Evolutionary conservation across 257 asterid genomes (phyloP), one percentile per base, ranked within the genome.

Genomic region (Rhazya stricta): DNA sequence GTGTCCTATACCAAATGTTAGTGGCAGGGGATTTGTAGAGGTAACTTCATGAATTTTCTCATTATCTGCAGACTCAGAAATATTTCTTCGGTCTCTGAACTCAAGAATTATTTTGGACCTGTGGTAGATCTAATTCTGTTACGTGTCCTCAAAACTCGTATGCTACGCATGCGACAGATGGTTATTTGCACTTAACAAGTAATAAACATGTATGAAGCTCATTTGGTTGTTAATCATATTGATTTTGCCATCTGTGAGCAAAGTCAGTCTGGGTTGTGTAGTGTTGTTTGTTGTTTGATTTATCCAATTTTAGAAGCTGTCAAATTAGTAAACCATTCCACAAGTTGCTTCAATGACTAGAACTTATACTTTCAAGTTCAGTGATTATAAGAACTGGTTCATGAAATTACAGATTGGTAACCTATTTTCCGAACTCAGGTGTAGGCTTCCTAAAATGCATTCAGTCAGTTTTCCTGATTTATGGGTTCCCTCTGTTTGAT

Each of bases 1-100:
- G n/a, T 92, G 97, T 78, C 58, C 53, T 11, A 80, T 91, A 71
- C 98, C 98, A 56, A 78, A 87, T 78, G 81, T 85, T 74, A 86
- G 79, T 42, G 98, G 96, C 80, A 91, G 99, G 86, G 99, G 99
- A 63, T 95, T 92, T 79, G 82, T 95, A 66, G 99, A 94, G 99
- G 99, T 94, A 56, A 34, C 10, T 39, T 43, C 30, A 6, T 67
- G 23, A 51, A 25, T 3, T 72, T 42, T 76, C 27, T 72, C 57
- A 27, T 54, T 63, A 53, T 25, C 63, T 71, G 66, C 53, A 23
- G 46, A 62, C 67, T 62, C 34, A 25, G 9, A 18, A 34, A 45
- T 37, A n/a, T 21, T n/a, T 46, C 6, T 62, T 29, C 56, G 48
- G 30, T 61, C 67, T 61, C 11, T 60, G n/a, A 61, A 13, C n/a